phyloP scores from a whole-genome alignment of 2,329 filamentous ascomycete species.

The Alternaria angustiovoidea region DNA sequence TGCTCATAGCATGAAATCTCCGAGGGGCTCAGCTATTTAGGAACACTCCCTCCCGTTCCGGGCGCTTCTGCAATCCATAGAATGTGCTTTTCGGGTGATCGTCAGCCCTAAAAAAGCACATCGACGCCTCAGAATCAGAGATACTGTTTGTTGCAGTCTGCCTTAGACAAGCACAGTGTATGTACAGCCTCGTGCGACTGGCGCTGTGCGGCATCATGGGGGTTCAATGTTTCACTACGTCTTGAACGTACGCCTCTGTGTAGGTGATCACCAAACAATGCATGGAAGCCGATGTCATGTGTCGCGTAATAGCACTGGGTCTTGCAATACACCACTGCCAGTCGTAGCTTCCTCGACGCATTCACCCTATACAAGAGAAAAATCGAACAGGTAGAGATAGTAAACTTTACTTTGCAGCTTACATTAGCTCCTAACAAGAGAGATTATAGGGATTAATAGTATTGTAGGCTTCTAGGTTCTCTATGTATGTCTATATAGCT shows the following conservation, averaged over 20 bases:
- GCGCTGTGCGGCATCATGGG: neutral
- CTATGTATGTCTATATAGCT: no score
- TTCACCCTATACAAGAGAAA: no score
- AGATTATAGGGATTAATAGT: no score
- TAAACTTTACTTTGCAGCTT: no score
- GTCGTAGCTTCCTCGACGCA: neutral
- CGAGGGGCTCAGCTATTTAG: conserved; percentile 4
- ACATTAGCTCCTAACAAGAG: no score
- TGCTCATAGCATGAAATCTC: conserved; percentile 6
- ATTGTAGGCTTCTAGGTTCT: no score
- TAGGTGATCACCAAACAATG: neutral
- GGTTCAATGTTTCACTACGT: conserved; percentile 11
- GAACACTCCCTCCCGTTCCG: conserved; percentile 3
- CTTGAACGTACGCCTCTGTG: neutral
- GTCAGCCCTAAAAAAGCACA: conserved; percentile 6
- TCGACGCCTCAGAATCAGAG: neutral
- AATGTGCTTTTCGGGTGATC: neutral
- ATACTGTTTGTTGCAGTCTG: conserved; percentile 8
- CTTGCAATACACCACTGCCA: neutral
- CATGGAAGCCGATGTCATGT: neutral
- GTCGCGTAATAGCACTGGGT: neutral
- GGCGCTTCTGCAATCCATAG: conserved; percentile 5
- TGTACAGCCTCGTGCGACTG: conserved; percentile 10
- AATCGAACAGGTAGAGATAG: no score
- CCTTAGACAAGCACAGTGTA: conserved; percentile 9